Evolutionary conservation across 768 basidiomycete genomes (phyloP), one percentile per base, ranked within the genome.

Genomic region (Lepiota venenata): DNA sequence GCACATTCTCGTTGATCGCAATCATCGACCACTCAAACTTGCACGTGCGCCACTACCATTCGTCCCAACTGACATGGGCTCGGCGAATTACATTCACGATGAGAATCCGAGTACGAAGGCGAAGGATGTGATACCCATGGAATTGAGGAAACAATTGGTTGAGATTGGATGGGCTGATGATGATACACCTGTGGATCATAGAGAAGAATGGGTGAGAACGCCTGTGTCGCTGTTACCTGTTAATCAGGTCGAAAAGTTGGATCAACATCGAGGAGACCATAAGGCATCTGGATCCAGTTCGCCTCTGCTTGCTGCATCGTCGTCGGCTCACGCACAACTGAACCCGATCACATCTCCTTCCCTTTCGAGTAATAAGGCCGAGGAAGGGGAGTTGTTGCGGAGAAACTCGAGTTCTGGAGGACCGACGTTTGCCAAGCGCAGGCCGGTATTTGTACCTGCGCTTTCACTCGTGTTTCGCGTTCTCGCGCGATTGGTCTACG

Each of bases 141-240:
- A 91, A 60, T 64, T 90, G 35, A 76, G 79, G 49, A 81, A 81
- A 56, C 80, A 82, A 40, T 71, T 92, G 15, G 77, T 81, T 1
- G 87, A 91, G 55, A 83, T 92, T 46, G 88, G 88, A 12, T 92
- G 88, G 87, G 78, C 75, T 4, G 77, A 85, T 37, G 84, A 87
- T 27, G 71, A 69, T 5, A 60, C 54, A 2, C 66, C 76, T 9
- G 70, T 76, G 8, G 82, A 88, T 60, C 79, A 79, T 49, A 75
- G 79, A 54, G 71, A 75, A 22, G 79, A 83, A 60, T 76, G 82
- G 76, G 75, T 82, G 55, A 74, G 71, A 61, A 85, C 82, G 3
- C 88, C 88, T 1, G 76, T 91, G 58, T 83, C 86, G 3, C 71
- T 88, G 14, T 67, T 90, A 0, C 83, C 88, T 0, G 73, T 71